phyloP scores from a whole-genome alignment of 345 rosid species.

The Crucihimalaya himalaica region DNA sequence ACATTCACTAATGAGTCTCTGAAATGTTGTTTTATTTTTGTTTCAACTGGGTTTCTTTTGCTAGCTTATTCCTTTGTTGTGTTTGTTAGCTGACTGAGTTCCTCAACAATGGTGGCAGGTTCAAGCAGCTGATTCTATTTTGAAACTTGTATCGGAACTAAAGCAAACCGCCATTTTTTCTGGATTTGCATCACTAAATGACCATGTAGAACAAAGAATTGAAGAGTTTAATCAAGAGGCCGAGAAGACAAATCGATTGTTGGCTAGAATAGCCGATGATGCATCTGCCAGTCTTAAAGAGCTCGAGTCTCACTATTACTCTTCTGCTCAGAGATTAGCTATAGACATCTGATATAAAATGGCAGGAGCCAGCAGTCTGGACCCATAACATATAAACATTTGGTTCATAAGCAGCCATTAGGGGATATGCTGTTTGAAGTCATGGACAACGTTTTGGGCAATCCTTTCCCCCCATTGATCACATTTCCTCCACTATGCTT shows the following conservation, averaged over 20 bases:
- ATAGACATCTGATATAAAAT: conserved; percentile 1
- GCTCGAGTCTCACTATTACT: conserved; percentile 71
- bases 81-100: neutral
- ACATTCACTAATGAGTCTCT: neutral
- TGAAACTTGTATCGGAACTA: conserved; percentile 83
- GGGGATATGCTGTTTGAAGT: neutral
- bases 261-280: conserved; percentile 79
- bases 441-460: neutral
- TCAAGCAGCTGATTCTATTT: conserved; percentile 88
- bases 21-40: neutral
- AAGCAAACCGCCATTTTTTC: conserved; percentile 93
- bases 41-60: neutral
- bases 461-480: neutral
- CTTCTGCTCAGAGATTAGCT: conserved; percentile 58
- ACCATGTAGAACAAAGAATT: conserved; percentile 83
- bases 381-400: neutral
- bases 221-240: conserved; percentile 63
- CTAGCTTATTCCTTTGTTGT: neutral
- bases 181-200: conserved; percentile 89
- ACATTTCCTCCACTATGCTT: neutral
- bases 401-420: neutral
- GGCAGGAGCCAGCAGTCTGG: neutral
- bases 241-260: conserved; percentile 58
- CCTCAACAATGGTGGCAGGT: conserved; percentile 47
- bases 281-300: conserved; percentile 88